phyloP scores from a whole-genome alignment of 1,139 yeast species.

The Taphrina deformans region DNA sequence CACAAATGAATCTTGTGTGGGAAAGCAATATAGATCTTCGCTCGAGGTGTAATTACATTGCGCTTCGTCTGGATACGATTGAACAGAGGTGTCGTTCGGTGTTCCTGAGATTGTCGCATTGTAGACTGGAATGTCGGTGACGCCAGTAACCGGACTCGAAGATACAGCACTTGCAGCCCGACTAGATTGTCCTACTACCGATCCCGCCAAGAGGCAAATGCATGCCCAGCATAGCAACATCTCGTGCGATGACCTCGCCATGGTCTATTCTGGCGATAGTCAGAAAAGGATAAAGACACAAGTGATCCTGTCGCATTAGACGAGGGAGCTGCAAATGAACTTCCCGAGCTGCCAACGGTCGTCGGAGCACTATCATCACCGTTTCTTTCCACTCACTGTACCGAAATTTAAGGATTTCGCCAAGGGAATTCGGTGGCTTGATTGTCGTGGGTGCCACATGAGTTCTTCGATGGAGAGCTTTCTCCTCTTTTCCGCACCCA shows the following conservation, averaged over 20 bases:
- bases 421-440: neutral
- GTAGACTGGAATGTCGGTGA: neutral
- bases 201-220: neutral
- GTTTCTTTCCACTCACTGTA: neutral
- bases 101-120: conserved; percentile 18
- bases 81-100: conserved; percentile 14
- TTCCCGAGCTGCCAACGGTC: neutral
- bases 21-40: conserved; percentile 24
- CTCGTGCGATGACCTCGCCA: neutral
- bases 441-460: neutral
- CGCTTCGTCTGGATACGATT: conserved; percentile 1
- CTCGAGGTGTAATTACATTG: conserved; percentile 18
- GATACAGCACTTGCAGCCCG: neutral
- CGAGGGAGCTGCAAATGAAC: neutral
- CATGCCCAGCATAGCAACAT: neutral
- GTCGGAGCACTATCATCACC: neutral
- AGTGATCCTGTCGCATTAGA: neutral
- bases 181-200: neutral
- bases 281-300: too few species aligned
- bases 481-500: neutral
- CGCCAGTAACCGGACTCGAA: neutral
- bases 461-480: neutral
- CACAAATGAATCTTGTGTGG: conserved; percentile 15
- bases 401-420: neutral
- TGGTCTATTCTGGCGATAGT: too few species aligned